Evolutionary conservation across 1,284 basidiomycete species (phyloP).

Genomic region (Marasmius oreades): DNA sequence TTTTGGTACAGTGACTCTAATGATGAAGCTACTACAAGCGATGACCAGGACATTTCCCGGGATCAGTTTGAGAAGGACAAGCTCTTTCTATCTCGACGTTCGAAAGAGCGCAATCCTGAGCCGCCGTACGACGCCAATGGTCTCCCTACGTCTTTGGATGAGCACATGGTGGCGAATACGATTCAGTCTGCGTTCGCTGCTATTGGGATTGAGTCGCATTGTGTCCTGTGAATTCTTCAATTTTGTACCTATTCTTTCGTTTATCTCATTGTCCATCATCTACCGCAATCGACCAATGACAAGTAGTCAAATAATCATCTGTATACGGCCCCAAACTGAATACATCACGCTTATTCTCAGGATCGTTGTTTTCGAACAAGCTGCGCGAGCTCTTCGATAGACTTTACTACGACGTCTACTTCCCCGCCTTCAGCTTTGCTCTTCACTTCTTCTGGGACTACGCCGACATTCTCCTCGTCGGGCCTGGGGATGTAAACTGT

Average conservation of each 20-base stretch:
- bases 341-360: neutral
- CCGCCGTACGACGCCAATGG: neutral
- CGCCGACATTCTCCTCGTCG: constrained; percentile 36
- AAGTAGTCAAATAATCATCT: neutral
- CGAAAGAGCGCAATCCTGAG: neutral
- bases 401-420: constrained; percentile 44
- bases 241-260: neutral
- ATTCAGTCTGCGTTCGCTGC: neutral
- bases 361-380: constrained; percentile 4
- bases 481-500: constrained; percentile 52
- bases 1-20: neutral
- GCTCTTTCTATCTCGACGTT: neutral
- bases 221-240: neutral
- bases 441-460: constrained; percentile 26
- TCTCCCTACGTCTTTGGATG: neutral
- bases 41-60: neutral
- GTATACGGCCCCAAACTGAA: neutral
- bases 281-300: too few species aligned
- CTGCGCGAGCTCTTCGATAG: constrained; percentile 38
- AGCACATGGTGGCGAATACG: neutral
- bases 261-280: too few species aligned
- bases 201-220: neutral
- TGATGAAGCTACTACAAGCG: neutral
- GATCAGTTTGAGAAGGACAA: neutral
- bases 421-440: constrained; percentile 43